Evolutionary conservation across 2,329 filamentous ascomycete species (phyloP), one percentile per base, ranked within the genome.

Genomic region (Penicillium sp.): DNA sequence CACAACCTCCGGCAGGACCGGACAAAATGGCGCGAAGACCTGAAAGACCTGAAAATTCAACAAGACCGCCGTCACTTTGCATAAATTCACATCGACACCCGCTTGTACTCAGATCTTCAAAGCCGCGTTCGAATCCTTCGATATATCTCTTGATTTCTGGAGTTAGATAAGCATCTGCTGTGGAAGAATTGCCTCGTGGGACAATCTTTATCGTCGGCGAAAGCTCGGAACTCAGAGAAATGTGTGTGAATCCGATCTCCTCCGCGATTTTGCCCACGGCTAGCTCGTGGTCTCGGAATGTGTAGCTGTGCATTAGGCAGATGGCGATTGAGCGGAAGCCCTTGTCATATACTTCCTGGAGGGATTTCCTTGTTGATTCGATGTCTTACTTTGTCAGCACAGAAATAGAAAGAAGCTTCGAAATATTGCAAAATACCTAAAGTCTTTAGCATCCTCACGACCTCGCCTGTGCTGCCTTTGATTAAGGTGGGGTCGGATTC

Each of bases 41-140:
- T 1, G 90, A 94, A 68, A 97, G 97, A 64, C 79, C 71, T 55
- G 72, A 73, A 52, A 78, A 77, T 59, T 78, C 75, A 6, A 86
- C 84, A 7, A 87, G 71, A 4, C 84, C 84, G 49, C 90, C 91
- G 62, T 95, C 91, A 5, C 89, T 93, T 72, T 97, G 92, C 93
- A 97, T 97, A 64, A 97, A 97, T 70, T 97, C 92, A 73, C 92
- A 97, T 61, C 92, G 80, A 3, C 90, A 89, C 3, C 87, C 88
- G 18, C 79, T 86, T 7, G 79, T 75, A 0, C 85, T 76, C 0
- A 90, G 89, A 7, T 89, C 90, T 48, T 84, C 84, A 61, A 97
- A 92, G 0, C 90, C 90, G 23, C 82, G 82, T 64, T 89, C 84
- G 66, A 96, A 96, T 3, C 89, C 90, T 42, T 74, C 68, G 58